A percentile compares a stretch with the other conserved stretches of the same genome.
phyloP scores from a whole-genome alignment of 495 filamentous ascomycete species.

The Neurospora africana region DNA sequence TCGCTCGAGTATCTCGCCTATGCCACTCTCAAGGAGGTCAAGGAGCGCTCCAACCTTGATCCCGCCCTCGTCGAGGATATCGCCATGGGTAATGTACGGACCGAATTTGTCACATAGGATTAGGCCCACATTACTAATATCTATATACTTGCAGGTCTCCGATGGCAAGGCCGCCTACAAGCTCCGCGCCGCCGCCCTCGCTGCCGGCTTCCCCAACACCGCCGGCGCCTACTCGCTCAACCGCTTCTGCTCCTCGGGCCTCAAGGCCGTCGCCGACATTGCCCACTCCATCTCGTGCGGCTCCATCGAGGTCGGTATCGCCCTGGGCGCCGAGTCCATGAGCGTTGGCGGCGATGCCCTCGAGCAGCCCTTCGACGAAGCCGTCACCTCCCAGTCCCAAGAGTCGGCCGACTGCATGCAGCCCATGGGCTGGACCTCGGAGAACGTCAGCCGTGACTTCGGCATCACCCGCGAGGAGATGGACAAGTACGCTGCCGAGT shows the following conservation, averaged over 20 bases:
- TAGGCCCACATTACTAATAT: not conserved
- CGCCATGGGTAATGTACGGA: conserved; percentile 75
- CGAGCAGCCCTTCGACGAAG: conserved; percentile 63
- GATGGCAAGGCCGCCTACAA: conserved; percentile 85
- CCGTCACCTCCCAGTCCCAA: conserved; percentile 57
- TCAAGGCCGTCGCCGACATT: conserved; percentile 90
- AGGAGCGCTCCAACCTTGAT: conserved; percentile 65
- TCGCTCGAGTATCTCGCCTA: conserved; percentile 77
- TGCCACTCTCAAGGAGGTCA: conserved; percentile 64
- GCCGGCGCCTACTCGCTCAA: conserved; percentile 70
- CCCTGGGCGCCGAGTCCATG: conserved; percentile 86
- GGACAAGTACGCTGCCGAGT: conserved; percentile 79
- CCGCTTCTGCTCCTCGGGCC: conserved; percentile 93
- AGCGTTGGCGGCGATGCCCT: conserved; percentile 56
- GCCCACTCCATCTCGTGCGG: conserved; percentile 76
- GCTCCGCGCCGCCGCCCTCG: conserved; percentile 74
- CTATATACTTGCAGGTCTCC: conserved; percentile 49
- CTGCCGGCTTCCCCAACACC: conserved; percentile 90
- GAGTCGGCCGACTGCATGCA: conserved; percentile 81
- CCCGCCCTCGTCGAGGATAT: conserved; percentile 84
- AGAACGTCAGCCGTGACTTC: conserved; percentile 93
- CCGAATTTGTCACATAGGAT: not conserved
- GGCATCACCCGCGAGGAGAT: conserved; percentile 67
- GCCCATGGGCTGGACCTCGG: conserved; percentile 95
- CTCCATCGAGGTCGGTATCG: conserved; percentile 77